A percentile compares a stretch with the other conserved stretches of the same genome.
phyloP scores from a whole-genome alignment of 352 stramenopile species.

The Globisporangium ultimum region DNA sequence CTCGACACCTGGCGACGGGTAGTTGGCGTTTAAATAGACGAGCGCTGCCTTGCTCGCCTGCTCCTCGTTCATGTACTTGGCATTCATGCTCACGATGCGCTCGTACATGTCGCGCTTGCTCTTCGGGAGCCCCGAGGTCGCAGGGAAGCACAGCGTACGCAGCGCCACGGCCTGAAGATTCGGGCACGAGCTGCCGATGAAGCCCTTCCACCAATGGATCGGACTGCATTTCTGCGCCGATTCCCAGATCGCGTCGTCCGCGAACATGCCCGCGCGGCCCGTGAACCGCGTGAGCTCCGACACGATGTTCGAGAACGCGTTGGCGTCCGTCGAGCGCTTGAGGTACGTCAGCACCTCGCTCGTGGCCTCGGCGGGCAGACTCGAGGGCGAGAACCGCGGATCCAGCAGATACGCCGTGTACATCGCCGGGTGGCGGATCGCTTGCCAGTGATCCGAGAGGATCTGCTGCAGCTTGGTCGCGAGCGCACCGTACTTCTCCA shows the following conservation, averaged over 20 bases:
- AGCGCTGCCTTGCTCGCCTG: slow-evolving; percentile 70
- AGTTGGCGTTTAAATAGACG: slow-evolving; percentile 66
- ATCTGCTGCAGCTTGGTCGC: slow-evolving; percentile 48
- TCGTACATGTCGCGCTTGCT: slow-evolving; percentile 55
- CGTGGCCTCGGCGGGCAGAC: slow-evolving; percentile 49
- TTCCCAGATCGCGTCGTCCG: slow-evolving; percentile 72
- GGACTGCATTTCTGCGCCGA: slow-evolving; percentile 69
- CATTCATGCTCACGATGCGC: slow-evolving; percentile 48
- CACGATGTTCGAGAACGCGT: slow-evolving; percentile 47
- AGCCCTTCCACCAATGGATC: slow-evolving; percentile 78
- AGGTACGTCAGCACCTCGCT: slow-evolving; percentile 58
- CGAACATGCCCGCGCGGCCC: slow-evolving; percentile 54
- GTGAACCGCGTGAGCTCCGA: slow-evolving; percentile 71
- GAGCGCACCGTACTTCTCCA: slow-evolving; percentile 55
- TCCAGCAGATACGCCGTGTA: slow-evolving; percentile 79
- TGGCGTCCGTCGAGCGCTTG: slow-evolving; percentile 38
- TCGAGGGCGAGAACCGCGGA: slow-evolving; percentile 55
- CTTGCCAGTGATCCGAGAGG: slow-evolving; percentile 56
- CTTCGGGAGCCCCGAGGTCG: slow-evolving; percentile 48
- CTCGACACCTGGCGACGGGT: slow-evolving; percentile 29
- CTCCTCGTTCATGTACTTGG: slow-evolving; percentile 67
- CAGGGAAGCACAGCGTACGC: slow-evolving; percentile 56
- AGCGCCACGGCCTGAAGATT: slow-evolving; percentile 63
- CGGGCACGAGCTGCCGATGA: slow-evolving; percentile 68
- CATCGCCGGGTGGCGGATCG: slow-evolving; percentile 61